Base-by-base conservation (phyloP, 1,139 yeast species). In the Scheffersomyces segobiensis region DNA sequence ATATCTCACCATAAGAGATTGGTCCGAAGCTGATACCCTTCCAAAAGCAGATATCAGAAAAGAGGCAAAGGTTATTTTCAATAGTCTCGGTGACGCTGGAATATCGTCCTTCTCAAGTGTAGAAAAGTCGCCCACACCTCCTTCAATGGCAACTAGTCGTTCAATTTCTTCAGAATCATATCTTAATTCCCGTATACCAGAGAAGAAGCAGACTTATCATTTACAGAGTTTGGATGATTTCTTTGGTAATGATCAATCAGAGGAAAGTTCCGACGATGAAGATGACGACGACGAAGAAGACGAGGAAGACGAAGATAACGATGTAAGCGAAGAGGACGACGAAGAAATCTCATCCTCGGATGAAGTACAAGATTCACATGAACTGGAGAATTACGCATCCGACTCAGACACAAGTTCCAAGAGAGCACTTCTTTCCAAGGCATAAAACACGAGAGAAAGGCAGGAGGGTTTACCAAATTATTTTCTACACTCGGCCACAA, bases 171-270 rank as follows among this genome's bases (percentile, higher is more conserved):
- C 78, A 0, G 64, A 63, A 26, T 69, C 65, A 14, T 65, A 63
- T 52, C 65, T 62, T 20, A 53, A 54, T 26, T 22, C 24, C 17
- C 21, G 24, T 17, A 50, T 18, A 42, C 56, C 42, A 53, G 53
- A 50, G 39, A 19, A 48, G 52, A 71, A 68, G 55, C 69, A 84
- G 72, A 65, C 81, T 0, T 77, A 87, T 67, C 84, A 83, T 63
- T 76, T 89, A 54, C 97, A 89, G 72, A 91, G 92, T 59, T 76
- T 93, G 62, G 97, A 93, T 67, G 97, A 93, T 60, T 92, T 92
- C 70, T 89, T 93, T 67, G 91, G 89, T 0, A 67, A 66, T 20
- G 88, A 49, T 10, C 57, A 59, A 21, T 48, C 57, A 24, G 32
- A 24, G 8, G 32, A 24, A 24, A 24, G 32, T 3, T 48, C 53